These are phyloP conservation scores for Theobroma cacao DNA, from an alignment of 345 rosid genomes.

Conservation along the genomic window DNA sequence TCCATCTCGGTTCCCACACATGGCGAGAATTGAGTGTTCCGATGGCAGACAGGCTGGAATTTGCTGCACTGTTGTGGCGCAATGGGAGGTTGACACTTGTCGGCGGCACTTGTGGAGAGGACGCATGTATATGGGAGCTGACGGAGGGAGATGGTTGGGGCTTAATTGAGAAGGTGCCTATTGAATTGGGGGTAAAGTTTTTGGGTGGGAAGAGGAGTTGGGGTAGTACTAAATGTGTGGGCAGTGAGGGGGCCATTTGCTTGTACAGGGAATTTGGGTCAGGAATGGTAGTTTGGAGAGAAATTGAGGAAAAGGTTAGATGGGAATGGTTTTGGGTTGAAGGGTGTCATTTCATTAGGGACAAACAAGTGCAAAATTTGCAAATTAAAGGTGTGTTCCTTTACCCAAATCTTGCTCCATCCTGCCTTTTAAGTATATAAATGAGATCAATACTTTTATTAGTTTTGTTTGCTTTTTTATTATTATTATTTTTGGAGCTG, in stretches of 20 bases:
- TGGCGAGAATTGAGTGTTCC: constrained; percentile 53
- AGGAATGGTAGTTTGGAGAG: constrained; percentile 52
- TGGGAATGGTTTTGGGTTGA: constrained; percentile 58
- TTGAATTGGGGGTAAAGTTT: constrained; percentile 35
- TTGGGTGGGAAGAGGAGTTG: constrained; percentile 37
- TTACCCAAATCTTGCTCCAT: constrained; percentile 37
- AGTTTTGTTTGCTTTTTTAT: neutral
- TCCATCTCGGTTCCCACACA: constrained; percentile 29
- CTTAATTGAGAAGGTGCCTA: constrained; percentile 31
- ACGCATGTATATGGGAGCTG: constrained; percentile 43
- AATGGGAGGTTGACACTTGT: constrained; percentile 33
- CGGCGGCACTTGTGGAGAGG: constrained; percentile 27
- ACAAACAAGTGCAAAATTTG: constrained; percentile 27
- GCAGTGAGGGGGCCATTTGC: constrained; percentile 33
- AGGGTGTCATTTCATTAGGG: constrained; percentile 33
- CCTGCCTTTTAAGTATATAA: constrained; percentile 1
- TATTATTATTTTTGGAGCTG: too few relatives aligned
- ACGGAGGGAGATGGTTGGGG: constrained; percentile 27
- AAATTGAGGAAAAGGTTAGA: constrained; percentile 23
- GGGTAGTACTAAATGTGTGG: constrained; percentile 43
- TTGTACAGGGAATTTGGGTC: constrained; percentile 47
- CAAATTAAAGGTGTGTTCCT: constrained; percentile 40
- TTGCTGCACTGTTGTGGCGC: constrained; percentile 29
- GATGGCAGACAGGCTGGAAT: constrained; percentile 46
- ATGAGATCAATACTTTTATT: neutral